Base-by-base conservation (phyloP, 1,284 basidiomycete genomes). In the Ceratobasidium sp. region DNA sequence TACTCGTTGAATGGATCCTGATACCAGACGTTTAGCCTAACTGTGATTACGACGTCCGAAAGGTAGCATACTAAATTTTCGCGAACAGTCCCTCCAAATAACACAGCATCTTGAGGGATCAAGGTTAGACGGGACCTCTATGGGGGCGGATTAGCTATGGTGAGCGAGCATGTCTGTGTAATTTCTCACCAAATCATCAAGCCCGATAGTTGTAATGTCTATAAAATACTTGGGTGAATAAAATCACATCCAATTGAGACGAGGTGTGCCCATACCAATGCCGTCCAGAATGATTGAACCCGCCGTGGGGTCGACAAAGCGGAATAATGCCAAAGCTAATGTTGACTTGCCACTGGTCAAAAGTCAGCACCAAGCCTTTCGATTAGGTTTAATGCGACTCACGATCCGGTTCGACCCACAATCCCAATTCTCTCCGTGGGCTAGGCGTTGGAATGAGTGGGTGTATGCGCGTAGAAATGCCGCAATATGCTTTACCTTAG, bases 1-100 rank as follows among this genome's bases (percentile, higher is more conserved):
- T 96, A 91, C 78, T 97, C 94, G 63, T 86, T 83, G 84, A 96
- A 96, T 0, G 94, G 96, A 84, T 98, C 96, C 2, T 97, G 82
- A 27, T 11, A 11, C 6, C 11, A 44, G 47, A 44, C n/a, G 41
- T 24, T 11, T n/a, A 41, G 57, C 36, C 14, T 36, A 33, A 9
- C 1, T 5, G 57, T 15, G 57, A 19, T 60, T 27, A 44, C 8
- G 6, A 45, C 27, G 27, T n/a, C 11, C 11, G 11, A 11, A 41
- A 41, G 36, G 11, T 24, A 22, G 19, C 60, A 27, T 45, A 74
- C 41, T 31, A 65, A 29, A 48, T 76, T 56, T 27, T 76, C 63
- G 56, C 72, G 72, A 31, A 73, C 64, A 36, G 72, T 73, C 8
- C 60, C 72, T 11, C 63, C 63, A 51, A 73, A 73, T 11, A 73